These are phyloP conservation scores for Priceomyces medius DNA, from an alignment of 805 yeast genomes.

Conservation along the genomic window DNA sequence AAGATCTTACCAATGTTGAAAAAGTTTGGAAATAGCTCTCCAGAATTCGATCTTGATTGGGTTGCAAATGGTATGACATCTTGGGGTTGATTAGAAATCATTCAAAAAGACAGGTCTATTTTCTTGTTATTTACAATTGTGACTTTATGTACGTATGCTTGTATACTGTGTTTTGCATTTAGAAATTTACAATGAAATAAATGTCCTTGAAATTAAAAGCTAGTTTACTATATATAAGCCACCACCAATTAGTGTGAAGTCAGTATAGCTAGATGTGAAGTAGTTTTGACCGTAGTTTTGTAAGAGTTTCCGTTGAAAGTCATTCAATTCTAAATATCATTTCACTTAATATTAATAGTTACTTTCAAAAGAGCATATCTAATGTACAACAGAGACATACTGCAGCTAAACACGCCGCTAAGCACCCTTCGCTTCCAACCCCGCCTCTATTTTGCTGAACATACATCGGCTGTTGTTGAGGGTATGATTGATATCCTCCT, in stretches of 20 bases:
- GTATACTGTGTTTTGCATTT: no score
- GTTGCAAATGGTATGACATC: slow-evolving; percentile 30
- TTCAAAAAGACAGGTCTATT: no score
- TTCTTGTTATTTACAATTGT: no score
- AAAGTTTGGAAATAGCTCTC: slow-evolving; percentile 25
- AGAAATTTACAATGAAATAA: no score
- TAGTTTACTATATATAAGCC: no score
- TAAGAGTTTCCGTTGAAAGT: no score
- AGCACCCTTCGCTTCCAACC: slow-evolving; percentile 27
- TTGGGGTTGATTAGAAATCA: no score
- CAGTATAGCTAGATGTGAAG: no score
- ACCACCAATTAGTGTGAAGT: no score
- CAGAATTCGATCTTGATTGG: slow-evolving; percentile 40
- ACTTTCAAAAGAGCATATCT: slow-evolving; percentile 22
- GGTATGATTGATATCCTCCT: slow-evolving; percentile 39
- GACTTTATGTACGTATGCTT: no score
- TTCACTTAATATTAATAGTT: not conserved
- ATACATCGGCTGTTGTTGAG: slow-evolving; percentile 45
- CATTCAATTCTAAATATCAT: not conserved
- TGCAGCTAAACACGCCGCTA: slow-evolving; percentile 44
- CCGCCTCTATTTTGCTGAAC: slow-evolving; percentile 38
- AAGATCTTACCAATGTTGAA: slow-evolving; percentile 35
- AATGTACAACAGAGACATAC: slow-evolving; percentile 41
- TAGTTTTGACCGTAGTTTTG: no score
- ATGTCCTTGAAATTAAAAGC: no score